phyloP scores from a whole-genome alignment of 257 asterid species.

The Echium plantagineum region DNA sequence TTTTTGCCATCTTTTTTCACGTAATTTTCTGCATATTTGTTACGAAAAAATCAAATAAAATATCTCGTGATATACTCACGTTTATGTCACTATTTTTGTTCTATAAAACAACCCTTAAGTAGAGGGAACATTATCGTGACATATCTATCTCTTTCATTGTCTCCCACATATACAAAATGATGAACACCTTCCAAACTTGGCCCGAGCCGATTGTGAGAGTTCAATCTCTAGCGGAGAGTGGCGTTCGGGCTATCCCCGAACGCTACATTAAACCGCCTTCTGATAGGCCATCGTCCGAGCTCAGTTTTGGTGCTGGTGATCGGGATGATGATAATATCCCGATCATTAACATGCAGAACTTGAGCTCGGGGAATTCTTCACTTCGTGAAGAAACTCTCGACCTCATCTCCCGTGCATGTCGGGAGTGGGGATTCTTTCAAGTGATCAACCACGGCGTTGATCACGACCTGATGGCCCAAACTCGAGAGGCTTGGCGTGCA shows the following conservation, averaged over 20 bases:
- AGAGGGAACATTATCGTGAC: not conserved
- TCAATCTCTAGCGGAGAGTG: constrained; percentile 65
- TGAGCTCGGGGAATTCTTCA: constrained; percentile 27
- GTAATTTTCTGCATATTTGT: not conserved
- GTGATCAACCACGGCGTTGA: constrained; percentile 77
- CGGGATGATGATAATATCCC: constrained; percentile 23
- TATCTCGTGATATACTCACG: not conserved
- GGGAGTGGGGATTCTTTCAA: constrained; percentile 92
- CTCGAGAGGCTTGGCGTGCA: constrained; percentile 55
- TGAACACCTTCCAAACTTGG: constrained; percentile 52
- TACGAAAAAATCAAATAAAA: no score
- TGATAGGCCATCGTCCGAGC: constrained; percentile 39
- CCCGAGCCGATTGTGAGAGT: constrained; percentile 82
- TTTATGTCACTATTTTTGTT: not conserved
- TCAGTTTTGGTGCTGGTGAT: not conserved
- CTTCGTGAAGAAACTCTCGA: constrained; percentile 21
- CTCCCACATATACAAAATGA: not conserved
- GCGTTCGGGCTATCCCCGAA: constrained; percentile 56
- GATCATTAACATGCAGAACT: constrained; percentile 40
- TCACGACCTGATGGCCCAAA: constrained; percentile 37
- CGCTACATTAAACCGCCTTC: constrained; percentile 59
- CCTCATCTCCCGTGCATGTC: constrained; percentile 45
- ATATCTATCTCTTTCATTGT: not conserved
- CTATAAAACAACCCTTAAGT: not conserved
- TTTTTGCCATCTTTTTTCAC: not conserved